phyloP scores from a whole-genome alignment of 495 filamentous ascomycete species.

The Symbiotaphrina buchneri region DNA sequence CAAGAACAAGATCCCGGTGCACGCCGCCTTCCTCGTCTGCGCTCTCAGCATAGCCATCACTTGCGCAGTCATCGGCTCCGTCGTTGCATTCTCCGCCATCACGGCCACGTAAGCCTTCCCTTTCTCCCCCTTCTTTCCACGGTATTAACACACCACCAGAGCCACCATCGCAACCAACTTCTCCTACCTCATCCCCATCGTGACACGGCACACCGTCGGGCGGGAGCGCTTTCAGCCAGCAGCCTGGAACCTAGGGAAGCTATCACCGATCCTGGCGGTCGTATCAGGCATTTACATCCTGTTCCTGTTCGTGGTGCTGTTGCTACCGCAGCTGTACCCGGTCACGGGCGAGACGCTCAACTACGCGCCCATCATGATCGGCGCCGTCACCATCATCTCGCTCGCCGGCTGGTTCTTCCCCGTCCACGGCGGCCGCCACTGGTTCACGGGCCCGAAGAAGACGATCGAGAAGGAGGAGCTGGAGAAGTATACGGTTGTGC shows the following conservation, averaged over 20 bases:
- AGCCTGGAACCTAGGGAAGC: constrained; percentile 11
- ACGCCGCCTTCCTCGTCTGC: constrained; percentile 12
- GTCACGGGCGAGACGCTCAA: constrained; percentile 7
- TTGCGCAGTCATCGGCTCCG: constrained; percentile 12
- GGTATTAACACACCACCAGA: too few species aligned
- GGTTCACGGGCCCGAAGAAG: not conserved
- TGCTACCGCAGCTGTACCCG: constrained; percentile 11
- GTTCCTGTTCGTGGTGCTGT: constrained; percentile 9
- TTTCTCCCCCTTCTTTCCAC: too few species aligned
- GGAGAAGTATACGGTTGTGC: not conserved
- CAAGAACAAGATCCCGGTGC: constrained; percentile 11
- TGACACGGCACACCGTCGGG: constrained; percentile 13
- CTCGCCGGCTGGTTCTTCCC: not conserved
- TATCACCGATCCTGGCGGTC: constrained; percentile 4
- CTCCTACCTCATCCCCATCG: constrained; percentile 13
- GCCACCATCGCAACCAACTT: constrained; percentile 14
- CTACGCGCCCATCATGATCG: constrained; percentile 13
- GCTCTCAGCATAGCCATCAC: constrained; percentile 10
- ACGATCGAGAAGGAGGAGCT: not conserved
- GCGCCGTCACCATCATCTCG: constrained; percentile 8
- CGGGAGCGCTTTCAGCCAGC: constrained; percentile 11
- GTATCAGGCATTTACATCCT: constrained; percentile 8
- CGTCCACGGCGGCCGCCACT: not conserved
- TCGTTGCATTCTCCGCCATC: constrained; percentile 13
- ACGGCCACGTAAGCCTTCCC: too few species aligned